Evolutionary conservation across 257 asterid genomes (phyloP).

Genomic region (Nicotiana knightiana): DNA sequence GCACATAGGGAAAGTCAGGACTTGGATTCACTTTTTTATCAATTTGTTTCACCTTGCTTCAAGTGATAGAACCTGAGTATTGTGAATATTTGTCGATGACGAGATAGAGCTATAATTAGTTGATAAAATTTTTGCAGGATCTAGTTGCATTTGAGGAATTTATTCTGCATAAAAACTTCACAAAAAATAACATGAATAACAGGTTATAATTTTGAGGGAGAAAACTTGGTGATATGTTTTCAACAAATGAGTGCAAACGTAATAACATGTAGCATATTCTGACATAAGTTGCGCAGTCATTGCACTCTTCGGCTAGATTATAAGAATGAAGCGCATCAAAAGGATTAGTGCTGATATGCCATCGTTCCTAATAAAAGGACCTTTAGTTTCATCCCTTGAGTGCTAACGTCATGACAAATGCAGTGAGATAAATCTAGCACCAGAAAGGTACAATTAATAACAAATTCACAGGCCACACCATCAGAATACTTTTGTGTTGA

Average conservation of each 20-base stretch:
- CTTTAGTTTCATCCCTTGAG: not conserved
- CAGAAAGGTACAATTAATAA: not conserved
- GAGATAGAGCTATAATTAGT: not conserved
- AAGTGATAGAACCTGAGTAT: not conserved
- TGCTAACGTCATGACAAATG: not conserved
- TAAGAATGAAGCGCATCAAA: not conserved
- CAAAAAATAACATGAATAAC: not conserved
- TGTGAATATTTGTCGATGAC: not conserved
- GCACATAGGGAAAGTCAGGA: not conserved
- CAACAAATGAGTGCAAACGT: not conserved
- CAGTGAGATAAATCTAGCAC: not conserved
- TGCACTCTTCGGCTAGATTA: not conserved
- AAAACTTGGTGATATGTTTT: not conserved
- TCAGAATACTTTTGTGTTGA: not conserved
- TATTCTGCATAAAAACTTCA: not conserved
- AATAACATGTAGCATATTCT: not conserved
- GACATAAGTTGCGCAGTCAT: not conserved
- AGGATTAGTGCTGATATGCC: not conserved
- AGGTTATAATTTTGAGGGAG: not conserved
- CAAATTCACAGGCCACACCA: not conserved
- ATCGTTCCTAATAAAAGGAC: not conserved
- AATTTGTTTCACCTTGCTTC: not conserved
- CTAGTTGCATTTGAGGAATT: not conserved
- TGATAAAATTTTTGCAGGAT: not conserved
- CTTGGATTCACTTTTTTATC: not conserved